A percentile compares a stretch with the other conserved stretches of the same genome.
Evolutionary conservation across 129 eudicot species (phyloP).

Genomic region (Logfia minima): DNA sequence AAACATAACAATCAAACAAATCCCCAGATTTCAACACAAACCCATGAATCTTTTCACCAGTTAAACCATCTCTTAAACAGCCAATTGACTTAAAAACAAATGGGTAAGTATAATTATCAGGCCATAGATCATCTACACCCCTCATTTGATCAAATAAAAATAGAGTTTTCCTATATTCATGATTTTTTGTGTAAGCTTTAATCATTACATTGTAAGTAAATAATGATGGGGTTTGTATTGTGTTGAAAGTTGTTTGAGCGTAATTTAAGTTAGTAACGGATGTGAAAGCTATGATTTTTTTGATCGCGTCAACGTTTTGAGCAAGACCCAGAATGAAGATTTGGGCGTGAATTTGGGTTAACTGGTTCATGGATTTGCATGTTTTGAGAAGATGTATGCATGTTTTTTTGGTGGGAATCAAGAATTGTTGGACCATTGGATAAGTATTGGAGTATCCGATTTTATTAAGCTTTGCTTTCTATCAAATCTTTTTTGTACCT

Average conservation of each 20-base stretch:
- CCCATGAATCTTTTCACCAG: conserved; percentile 67
- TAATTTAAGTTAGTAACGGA: conserved; percentile 38
- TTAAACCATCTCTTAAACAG: conserved; percentile 26
- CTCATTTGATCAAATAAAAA: conserved; percentile 52
- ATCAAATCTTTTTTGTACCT: too few relatives aligned
- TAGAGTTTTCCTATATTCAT: conserved; percentile 33
- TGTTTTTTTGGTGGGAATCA: conserved; percentile 42
- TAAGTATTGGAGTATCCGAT: background rate
- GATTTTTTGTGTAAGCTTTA: conserved; percentile 43
- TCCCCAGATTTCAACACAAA: conserved; percentile 56
- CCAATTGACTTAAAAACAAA: conserved; percentile 65
- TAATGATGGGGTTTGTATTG: conserved; percentile 45
- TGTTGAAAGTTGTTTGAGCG: conserved; percentile 45
- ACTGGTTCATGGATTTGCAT: conserved; percentile 57
- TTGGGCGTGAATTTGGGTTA: conserved; percentile 72
- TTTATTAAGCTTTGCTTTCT: too few relatives aligned
- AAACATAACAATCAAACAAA: conserved; percentile 57
- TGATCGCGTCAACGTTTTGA: conserved; percentile 44
- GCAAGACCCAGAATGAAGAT: conserved; percentile 47
- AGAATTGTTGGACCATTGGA: conserved; percentile 20
- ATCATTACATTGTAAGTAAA: conserved; percentile 62
- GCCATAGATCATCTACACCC: conserved; percentile 37
- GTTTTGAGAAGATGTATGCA: conserved; percentile 56
- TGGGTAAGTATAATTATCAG: conserved; percentile 74
- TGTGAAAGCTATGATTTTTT: conserved; percentile 55